Evolutionary conservation across 1,284 basidiomycete genomes (phyloP), one percentile per base, ranked within the genome.

Genomic region (Papiliotrema laurentii): DNA sequence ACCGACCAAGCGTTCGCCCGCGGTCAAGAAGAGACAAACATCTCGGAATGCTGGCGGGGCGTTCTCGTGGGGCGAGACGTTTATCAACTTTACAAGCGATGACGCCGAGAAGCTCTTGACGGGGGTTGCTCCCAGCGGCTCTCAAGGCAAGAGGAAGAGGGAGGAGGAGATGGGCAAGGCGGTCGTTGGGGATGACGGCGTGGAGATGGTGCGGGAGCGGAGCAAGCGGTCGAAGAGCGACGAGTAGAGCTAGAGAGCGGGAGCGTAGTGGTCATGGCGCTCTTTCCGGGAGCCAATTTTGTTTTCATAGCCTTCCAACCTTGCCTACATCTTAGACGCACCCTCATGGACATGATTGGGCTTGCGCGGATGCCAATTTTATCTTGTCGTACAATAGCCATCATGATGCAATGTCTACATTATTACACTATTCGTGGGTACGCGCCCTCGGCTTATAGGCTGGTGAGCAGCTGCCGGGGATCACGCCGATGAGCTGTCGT

Each of bases 111-210:
- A 63, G 54, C 51, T 73, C 9, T 54, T 65, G 44, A 60, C 63
- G 4, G 71, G 69, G 37, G 71, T 73, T 9, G 71, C 71, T 5
- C 70, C 69, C 1, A 60, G 55, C 38, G 71, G 71, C 0, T 58
- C 56, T 46, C 59, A 60, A 34, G 55, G 55, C 36, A 66, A 68
- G 50, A 43, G 61, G 21, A 61, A 59, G 55, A 46, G 65, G 22
- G 65, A 67, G 38, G 63, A 63, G 41, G 65, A 61, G 27, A 58
- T 58, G 7, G 51, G 49, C 16, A 42, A 35, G 27, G 41, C 33
- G 27, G 43, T 24, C 16, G 27, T 18, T 7, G 49, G n/a, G 19
- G 42, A 33, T 22, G 14, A 16, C n/a, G 42, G 33, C 16, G 49
- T 39, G 35, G 46, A 38, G 36, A 34, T 49, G 30, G 54, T 55